Conservation (phyloP, 1,284 basidiomycete species). For the Ustilago crameri region DNA sequence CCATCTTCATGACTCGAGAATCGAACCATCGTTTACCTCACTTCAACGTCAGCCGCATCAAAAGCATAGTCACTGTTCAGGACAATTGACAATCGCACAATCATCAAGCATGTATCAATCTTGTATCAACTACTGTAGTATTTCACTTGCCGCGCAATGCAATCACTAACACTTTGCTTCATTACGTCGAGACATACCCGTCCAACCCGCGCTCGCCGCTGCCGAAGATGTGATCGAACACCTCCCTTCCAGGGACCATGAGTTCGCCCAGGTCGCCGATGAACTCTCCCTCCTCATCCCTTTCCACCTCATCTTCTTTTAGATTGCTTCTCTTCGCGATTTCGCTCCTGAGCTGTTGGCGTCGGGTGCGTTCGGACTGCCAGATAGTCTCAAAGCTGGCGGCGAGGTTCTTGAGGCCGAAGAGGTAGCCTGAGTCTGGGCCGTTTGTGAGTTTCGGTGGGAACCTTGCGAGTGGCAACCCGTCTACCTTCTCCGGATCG, state of each 20-base stretch:
- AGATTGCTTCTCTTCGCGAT: conserved; percentile 2
- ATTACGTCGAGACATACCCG: conserved; percentile 58
- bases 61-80: too few relatives aligned
- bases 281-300: conserved; percentile 33
- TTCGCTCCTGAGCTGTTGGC: conserved; percentile 21
- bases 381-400: conserved; percentile 74
- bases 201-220: conserved; percentile 34
- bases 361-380: conserved; percentile 51
- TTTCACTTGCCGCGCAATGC: too few relatives aligned
- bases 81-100: too few relatives aligned
- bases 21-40: too few relatives aligned
- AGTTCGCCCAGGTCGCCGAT: conserved; percentile 56
- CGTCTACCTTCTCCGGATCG: conserved; percentile 28
- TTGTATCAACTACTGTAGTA: too few relatives aligned
- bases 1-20: too few relatives aligned
- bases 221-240: conserved; percentile 68
- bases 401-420: conserved; percentile 82
- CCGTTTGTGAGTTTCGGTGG: conserved; percentile 88
- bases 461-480: conserved; percentile 71
- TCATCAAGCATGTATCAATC: too few relatives aligned
- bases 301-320: conserved; percentile 16
- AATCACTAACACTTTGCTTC: too few relatives aligned
- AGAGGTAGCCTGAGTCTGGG: conserved; percentile 93
- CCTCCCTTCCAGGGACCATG: conserved; percentile 56
- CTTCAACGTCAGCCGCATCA: too few relatives aligned